Evolutionary conservation across 192 early-diverging fungal genomes (phyloP), one percentile per base, ranked within the genome.

Genomic region (Phlyctochytrium bullatum): DNA sequence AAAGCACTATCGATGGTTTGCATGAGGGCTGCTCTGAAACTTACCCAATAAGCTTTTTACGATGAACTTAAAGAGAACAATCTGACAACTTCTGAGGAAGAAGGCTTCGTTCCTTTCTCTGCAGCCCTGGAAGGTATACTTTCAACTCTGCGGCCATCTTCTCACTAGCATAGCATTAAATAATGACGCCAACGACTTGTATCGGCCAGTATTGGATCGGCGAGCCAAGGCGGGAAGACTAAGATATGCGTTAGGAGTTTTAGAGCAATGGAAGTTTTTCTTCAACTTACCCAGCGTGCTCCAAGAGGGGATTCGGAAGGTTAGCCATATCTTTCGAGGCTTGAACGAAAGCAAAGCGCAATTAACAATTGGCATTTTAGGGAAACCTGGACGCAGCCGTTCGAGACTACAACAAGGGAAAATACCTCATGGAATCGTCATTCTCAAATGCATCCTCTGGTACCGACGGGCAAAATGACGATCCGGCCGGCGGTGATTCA

Each of bases 231-330:
- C 91, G 0, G 96, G 95, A 61, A 92, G 92, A 78, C 88, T 99
- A n/a, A 85, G 92, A 6, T 87, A 85, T 6, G 93, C 97, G 2
- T 85, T 99, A 10, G 86, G 80, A 40, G 78, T 98, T n/a, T 80
- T 99, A n/a, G 92, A 95, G 68, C 85, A 93, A 51, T 99, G 94
- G 84, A 91, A 92, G 68, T 94, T 98, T 75, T 95, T 96, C 73
- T 98, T 99, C 73, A 96, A 93, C 68, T 73, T 99, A n/a, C 94
- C 97, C 3, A 89, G 88, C 51, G 92, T 85, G 34, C 77, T 99
- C 23, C 85, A 87, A 52, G 92, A 94, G 58, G 89, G 86, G 36
- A 90, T 92, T 31, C 81, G 87, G 63, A 89, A 92, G 86, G 92
- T 89, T 76, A 40, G n/a, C 3, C 36, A 12, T 30, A 16, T 59